Base-by-base conservation (phyloP, 495 filamentous ascomycete species). In the Sordaria brevicollis region DNA sequence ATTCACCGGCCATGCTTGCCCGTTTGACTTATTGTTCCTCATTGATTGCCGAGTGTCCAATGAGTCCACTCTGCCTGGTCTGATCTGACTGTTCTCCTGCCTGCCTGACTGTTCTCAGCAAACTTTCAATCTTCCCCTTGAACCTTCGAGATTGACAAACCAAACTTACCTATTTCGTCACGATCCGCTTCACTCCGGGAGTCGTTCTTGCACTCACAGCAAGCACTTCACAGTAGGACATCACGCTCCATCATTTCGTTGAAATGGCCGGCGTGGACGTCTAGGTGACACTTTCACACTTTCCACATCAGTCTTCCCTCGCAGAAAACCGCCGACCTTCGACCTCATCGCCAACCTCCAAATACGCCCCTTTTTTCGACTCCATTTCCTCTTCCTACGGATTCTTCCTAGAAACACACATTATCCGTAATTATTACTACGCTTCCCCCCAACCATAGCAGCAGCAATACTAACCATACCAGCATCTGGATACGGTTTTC, bases 401-500 rank as follows among this genome's bases (percentile, higher is more conserved):
- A 21, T 57, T 57, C 21, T 57, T 31, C 49, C 49, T 57, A 57
- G 49, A 25, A 57, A 17, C 49, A 57, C 49, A 13, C 49, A 57
- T n/a, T n/a, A n/a, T 57, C 21, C 67, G 67, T 15, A 68, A 68
- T 33, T 68, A 68, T 68, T 21, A 68, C 67, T 68, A 49, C 67
- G 67, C 43, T 69, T 34, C 36, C 67, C 34, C 41, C 43, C 67
- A 36, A 41, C 35, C 35, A 34, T 57, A 34, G 69, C 65, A 72
- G 62, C 43, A 57, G 37, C 66, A 71, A 67, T 54, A 19, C 70
- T n/a, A 35, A 36, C 65, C 19, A 68, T 65, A 69, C 69, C 70
- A 65, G 49, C 72, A 71, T 33, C 66, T 37, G 67, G 70, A 65
- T 69, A 71, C 39, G 65, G 34, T 65, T 71, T 49, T 68, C 66